Evolutionary conservation across 345 rosid genomes (phyloP).

Genomic region (Populus euphratica): DNA sequence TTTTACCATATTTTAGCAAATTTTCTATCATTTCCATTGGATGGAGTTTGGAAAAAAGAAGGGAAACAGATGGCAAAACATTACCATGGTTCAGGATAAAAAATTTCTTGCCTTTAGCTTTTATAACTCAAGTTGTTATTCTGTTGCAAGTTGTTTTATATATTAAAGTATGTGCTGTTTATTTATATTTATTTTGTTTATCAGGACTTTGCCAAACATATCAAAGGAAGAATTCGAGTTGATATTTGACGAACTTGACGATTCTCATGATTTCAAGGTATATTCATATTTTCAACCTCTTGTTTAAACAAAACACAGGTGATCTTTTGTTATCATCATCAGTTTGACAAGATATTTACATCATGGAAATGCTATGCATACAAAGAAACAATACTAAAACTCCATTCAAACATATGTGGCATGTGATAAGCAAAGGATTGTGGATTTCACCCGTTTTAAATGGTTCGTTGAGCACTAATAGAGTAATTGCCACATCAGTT

Average conservation of each 20-base stretch:
- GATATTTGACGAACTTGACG: constrained; percentile 90
- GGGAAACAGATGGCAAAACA: not conserved
- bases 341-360: not conserved
- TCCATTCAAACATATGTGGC: no score
- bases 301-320: not conserved
- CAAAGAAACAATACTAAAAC: no score
- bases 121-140: not conserved
- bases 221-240: constrained; percentile 76
- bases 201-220: constrained; percentile 83
- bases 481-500: no score
- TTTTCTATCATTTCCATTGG: no score
- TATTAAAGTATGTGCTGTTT: not conserved
- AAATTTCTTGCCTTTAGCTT: not conserved
- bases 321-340: not conserved
- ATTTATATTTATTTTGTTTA: not conserved
- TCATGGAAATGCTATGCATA: no score
- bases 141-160: not conserved
- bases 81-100: no score
- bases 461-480: no score
- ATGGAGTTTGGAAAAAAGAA: not conserved
- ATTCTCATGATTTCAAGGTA: constrained; percentile 91
- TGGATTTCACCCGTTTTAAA: no score
- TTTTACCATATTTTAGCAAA: no score
- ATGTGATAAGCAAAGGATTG: no score
- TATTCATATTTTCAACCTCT: constrained; percentile 5